Conservation (phyloP, 352 stramenopile species). For the Pythium phragmiticola region DNA sequence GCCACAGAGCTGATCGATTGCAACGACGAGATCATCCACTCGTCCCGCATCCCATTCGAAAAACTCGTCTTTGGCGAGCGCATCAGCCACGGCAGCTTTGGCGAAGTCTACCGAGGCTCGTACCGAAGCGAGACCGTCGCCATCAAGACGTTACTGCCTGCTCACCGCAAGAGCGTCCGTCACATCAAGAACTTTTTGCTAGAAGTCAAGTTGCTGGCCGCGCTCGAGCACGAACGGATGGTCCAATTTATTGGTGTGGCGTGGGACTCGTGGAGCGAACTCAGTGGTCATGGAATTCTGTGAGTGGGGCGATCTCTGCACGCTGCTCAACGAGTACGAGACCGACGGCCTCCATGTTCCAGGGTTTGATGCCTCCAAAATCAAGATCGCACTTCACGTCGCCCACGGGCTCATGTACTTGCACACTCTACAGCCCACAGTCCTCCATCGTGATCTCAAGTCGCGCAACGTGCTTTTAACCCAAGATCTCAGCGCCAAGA, state of each 20-base stretch:
- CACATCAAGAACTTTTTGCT: slow-evolving; percentile 47
- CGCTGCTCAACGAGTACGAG: slow-evolving; percentile 34
- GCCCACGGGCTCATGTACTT: slow-evolving; percentile 3
- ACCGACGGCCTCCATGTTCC: slow-evolving; percentile 5
- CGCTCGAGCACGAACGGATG: slow-evolving; percentile 60
- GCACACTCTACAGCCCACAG: slow-evolving; percentile 1
- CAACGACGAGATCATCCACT: slow-evolving; percentile 14
- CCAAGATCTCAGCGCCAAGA: slow-evolving; percentile 27
- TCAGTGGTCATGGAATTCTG: slow-evolving; percentile 30
- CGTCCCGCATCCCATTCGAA: slow-evolving; percentile 40
- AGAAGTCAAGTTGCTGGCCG: slow-evolving; percentile 53
- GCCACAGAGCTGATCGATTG: neutral
- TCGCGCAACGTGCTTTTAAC: slow-evolving; percentile 28
- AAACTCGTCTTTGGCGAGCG: slow-evolving; percentile 36
- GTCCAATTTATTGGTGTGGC: slow-evolving; percentile 60
- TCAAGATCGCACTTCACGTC: slow-evolving; percentile 11
- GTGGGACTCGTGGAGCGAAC: slow-evolving; percentile 33
- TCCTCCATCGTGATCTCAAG: slow-evolving; percentile 27
- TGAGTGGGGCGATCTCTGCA: slow-evolving; percentile 27
- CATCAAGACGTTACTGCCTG: slow-evolving; percentile 52
- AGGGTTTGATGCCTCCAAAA: slow-evolving; percentile 25
- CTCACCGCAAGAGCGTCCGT: slow-evolving; percentile 38
- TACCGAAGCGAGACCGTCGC: slow-evolving; percentile 47
- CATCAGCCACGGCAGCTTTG: slow-evolving; percentile 44
- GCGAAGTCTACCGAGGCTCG: slow-evolving; percentile 39